Evolutionary conservation across 306 rosid species (phyloP).

Genomic region (Citrullus mucosospermus): DNA sequence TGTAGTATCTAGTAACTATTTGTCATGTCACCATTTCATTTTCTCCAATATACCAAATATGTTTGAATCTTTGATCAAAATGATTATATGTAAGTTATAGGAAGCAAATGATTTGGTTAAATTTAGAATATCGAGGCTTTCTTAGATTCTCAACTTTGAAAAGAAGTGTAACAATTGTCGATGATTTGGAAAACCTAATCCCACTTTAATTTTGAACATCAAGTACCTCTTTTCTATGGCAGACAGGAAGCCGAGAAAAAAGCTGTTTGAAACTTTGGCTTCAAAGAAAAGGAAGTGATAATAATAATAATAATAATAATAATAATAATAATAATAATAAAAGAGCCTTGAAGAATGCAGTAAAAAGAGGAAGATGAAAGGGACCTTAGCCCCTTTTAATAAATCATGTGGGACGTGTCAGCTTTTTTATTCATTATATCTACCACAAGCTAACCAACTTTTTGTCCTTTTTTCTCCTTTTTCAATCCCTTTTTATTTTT

Average conservation of each 20-base stretch:
- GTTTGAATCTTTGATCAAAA: no score
- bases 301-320: neutral
- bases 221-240: neutral
- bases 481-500: no score
- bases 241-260: neutral
- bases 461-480: neutral
- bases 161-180: neutral
- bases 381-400: neutral
- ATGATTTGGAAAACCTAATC: neutral
- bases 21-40: no score
- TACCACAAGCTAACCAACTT: neutral
- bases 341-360: neutral
- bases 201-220: neutral
- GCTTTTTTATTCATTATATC: neutral
- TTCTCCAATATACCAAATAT: no score
- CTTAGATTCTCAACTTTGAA: neutral
- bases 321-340: no score
- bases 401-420: neutral
- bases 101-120: neutral
- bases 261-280: neutral
- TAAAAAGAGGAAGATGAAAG: neutral
- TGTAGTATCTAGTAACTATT: no score
- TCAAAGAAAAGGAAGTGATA: neutral
- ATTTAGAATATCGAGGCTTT: neutral
- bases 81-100: neutral